Base-by-base conservation (phyloP, 805 yeast species). In the Kuraishia hungarica region DNA sequence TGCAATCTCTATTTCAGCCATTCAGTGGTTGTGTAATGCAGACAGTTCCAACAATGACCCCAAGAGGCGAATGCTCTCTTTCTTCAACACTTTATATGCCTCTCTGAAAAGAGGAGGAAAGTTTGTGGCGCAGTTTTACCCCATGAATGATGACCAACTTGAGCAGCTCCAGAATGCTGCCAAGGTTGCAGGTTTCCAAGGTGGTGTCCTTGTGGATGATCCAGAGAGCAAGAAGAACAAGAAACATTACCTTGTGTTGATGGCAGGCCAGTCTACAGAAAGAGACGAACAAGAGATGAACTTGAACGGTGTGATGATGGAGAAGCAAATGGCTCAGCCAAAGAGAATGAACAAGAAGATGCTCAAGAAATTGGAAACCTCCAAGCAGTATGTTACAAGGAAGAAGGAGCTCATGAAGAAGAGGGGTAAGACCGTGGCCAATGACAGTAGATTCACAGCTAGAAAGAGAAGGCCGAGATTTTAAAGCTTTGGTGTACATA, bases 21-120 rank as follows among this genome's bases (percentile, higher is more conserved):
- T 94, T 53, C 99, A 94, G 70, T 94, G 99, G 99, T 80, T 94
- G 48, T 92, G 97, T 74, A 94, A 94, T 68, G 98, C 98, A 1
- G 99, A 94, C 68, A 79, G 89, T 5, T 71, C 89, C 2, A 76
- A 78, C 47, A 85, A 84, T 54, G 96, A 92, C 65, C 99, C 99
- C 22, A 86, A 86, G 66, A 80, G 79, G 64, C 82, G 99, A 69
- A 71, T 90, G 54, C 74, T 85, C 71, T 74, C 87, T 51, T 94
- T 94, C 65, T 94, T 94, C 78, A 87, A 88, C 69, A 85, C 97
- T 0, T 74, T 94, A 53, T 94, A 89, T 70, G 90, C 97, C 0
- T 76, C 90, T 39, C 76, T 94, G 69, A 86, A 82, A 65, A 81
- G 96, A 67, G 99, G 99, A 52, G 99, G 99, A 6, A 94, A 94